Conservation (phyloP, 225 moss, liverwort and hornwort species). For the Polytrichum formosum region DNA sequence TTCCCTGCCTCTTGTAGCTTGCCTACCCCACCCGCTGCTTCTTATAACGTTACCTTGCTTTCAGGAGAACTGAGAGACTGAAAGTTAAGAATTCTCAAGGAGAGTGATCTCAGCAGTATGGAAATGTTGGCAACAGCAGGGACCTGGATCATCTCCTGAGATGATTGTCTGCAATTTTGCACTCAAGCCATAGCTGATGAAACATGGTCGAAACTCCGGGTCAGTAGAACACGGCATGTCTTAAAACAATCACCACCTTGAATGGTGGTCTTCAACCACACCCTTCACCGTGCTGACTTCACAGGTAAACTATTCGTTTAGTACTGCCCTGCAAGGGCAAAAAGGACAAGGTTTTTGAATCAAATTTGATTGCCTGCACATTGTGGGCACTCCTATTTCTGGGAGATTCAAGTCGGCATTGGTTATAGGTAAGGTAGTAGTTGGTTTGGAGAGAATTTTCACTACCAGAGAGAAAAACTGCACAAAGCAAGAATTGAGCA, state of each 20-base stretch:
- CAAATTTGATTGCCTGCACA: conserved; percentile 37
- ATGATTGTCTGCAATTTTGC: conserved; percentile 15
- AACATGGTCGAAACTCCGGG: no score
- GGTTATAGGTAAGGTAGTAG: conserved; percentile 22
- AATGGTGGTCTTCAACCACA: conserved; percentile 6
- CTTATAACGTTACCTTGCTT: conserved; percentile 21
- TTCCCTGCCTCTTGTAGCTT: conserved; percentile 18
- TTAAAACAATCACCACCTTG: conserved; percentile 11
- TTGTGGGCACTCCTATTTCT: conserved; percentile 39
- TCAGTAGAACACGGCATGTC: conserved; percentile 7
- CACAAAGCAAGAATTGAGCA: conserved; percentile 15
- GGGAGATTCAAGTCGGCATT: conserved; percentile 19
- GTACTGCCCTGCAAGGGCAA: no score
- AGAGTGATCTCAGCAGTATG: conserved; percentile 16
- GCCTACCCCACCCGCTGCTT: conserved; percentile 7
- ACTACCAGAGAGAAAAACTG: conserved; percentile 23
- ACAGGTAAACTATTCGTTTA: no score
- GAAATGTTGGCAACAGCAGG: conserved; percentile 9
- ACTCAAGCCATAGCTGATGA: background rate
- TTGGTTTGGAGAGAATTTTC: conserved; percentile 9
- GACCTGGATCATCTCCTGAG: conserved; percentile 13
- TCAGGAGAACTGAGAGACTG: conserved; percentile 14
- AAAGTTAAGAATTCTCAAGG: conserved; percentile 15
- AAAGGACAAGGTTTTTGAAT: conserved; percentile 2
- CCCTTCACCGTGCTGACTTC: no score